Evolutionary conservation across 2,329 filamentous ascomycete species (phyloP), one percentile per base, ranked within the genome.

Genomic region (Talaromyces sp.): DNA sequence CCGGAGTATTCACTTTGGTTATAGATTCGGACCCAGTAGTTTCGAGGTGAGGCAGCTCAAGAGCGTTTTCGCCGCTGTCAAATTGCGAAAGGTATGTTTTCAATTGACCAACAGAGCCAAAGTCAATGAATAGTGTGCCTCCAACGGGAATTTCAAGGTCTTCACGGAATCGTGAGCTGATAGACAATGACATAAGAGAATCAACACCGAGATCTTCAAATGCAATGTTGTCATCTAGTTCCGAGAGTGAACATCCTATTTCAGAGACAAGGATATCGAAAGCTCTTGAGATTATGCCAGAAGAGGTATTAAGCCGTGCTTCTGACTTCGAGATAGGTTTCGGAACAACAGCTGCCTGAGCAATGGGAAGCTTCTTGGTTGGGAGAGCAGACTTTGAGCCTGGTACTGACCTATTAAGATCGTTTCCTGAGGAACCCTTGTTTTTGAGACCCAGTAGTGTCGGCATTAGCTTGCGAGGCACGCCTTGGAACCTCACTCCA

Each of bases 181-280:
- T 68, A 5, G 70, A 69, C n/a, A 76, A 59, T 13, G 64, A 67
- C 65, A 75, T 66, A 4, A 76, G 64, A 39, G 67, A 71, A 63
- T 76, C 74, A 56, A 76, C 62, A 1, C 73, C 74, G 8, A 75
- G 36, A 19, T 65, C 58, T 17, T 57, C 64, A 57, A 70, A 59
- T n/a, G 42, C 47, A n/a, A 60, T 39, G 28, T 55, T 39, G 10
- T 55, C 53, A n/a, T 33, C 33, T 22, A 55, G 19, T 19, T 55
- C 53, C 3, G 47, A 51, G 3, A 51, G 25, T 15, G 47, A 51
- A 17, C 47, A 51, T 25, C 47, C 47, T 11, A 51, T 51, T 51
- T 51, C 47, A 13, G 47, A 51, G n/a, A 28, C 47, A 25, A 51
- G 22, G 1, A 51, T 51, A 8, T 51, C 47, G n/a, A 51, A 28